Evolutionary conservation across 352 stramenopile species (phyloP).

Genomic region (Phytophthora litchii): DNA sequence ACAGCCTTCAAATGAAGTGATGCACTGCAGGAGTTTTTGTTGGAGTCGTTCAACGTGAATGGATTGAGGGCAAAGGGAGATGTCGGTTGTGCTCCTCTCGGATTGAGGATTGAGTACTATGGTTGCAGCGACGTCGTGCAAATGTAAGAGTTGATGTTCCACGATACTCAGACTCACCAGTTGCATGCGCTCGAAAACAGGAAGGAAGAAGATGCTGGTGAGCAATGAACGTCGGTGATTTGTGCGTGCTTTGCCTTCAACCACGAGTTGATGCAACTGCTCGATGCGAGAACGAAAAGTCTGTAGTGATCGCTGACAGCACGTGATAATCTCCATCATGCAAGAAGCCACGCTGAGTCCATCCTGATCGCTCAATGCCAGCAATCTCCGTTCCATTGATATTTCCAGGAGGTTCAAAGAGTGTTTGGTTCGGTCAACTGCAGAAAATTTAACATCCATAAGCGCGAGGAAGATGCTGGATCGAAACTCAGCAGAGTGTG

Average conservation of each 20-base stretch:
- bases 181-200: constrained; percentile 53
- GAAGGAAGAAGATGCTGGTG: constrained; percentile 52
- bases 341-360: constrained; percentile 66
- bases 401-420: constrained; percentile 13
- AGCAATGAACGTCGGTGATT: constrained; percentile 70
- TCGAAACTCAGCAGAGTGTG: background rate
- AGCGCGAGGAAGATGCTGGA: constrained; percentile 25
- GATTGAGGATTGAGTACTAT: too few species aligned
- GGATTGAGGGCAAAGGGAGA: constrained; percentile 16
- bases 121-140: constrained; percentile 24
- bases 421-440: background rate
- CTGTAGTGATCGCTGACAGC: constrained; percentile 42
- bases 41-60: constrained; percentile 54
- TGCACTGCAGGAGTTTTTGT: constrained; percentile 66
- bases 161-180: constrained; percentile 47
- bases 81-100: background rate
- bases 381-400: constrained; percentile 27
- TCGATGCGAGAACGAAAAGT: constrained; percentile 42
- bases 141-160: constrained; percentile 57
- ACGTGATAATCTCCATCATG: constrained; percentile 63
- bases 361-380: constrained; percentile 58
- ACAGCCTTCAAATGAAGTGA: constrained; percentile 74
- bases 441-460: background rate
- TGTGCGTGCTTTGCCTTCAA: constrained; percentile 48
- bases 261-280: constrained; percentile 42